phyloP scores from a whole-genome alignment of 768 basidiomycete genomes.

The Agaricus subrufescens region DNA sequence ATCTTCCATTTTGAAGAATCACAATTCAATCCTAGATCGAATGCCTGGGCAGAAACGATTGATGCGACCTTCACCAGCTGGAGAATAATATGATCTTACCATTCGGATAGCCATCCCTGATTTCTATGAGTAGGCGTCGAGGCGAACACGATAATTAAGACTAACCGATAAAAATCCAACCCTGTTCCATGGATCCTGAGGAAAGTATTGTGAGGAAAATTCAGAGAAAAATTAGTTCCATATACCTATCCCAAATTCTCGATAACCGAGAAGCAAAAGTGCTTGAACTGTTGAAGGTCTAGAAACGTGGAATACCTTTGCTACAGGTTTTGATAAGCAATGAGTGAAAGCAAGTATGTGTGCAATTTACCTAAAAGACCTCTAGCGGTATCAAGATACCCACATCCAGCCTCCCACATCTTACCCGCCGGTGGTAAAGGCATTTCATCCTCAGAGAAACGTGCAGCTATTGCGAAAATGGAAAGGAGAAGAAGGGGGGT shows the following conservation, averaged over 20 bases:
- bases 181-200: slow-evolving; percentile 69
- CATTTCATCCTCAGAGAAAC: slow-evolving; percentile 54
- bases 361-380: slow-evolving; percentile 49
- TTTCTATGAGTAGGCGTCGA: slow-evolving; percentile 5
- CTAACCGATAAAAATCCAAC: slow-evolving; percentile 78
- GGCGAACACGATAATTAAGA: slow-evolving; percentile 4
- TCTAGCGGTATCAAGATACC: slow-evolving; percentile 60
- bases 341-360: background rate
- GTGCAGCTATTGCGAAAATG: slow-evolving; percentile 79
- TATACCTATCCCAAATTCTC: slow-evolving; percentile 77
- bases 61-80: slow-evolving; percentile 17
- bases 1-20: slow-evolving; percentile 73
- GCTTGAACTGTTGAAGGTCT: slow-evolving; percentile 78
- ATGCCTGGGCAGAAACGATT: slow-evolving; percentile 44
- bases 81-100: slow-evolving; percentile 14
- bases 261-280: slow-evolving; percentile 70
- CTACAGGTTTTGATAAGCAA: slow-evolving; percentile 10
- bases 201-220: background rate
- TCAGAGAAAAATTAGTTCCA: background rate
- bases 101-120: slow-evolving; percentile 26
- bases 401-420: slow-evolving; percentile 68
- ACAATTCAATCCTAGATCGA: slow-evolving; percentile 78
- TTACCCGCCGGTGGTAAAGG: slow-evolving; percentile 43
- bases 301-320: slow-evolving; percentile 57
- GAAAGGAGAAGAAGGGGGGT: slow-evolving; percentile 70